phyloP scores from a whole-genome alignment of 495 filamentous ascomycete genomes.

The Tuber microsphaerosporum region DNA sequence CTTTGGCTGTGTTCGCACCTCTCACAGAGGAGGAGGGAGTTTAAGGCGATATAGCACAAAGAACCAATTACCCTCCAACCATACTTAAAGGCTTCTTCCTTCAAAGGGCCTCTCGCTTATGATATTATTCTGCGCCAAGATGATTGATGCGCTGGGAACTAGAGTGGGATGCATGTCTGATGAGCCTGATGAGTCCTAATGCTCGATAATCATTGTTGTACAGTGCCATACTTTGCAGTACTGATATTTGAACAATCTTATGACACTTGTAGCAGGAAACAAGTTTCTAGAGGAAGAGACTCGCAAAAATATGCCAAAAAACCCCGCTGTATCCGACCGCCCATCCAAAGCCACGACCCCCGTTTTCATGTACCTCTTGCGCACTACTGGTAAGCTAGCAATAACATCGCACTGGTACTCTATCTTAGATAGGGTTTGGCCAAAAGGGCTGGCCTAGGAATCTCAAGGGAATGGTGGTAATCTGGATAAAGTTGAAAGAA shows the following conservation, averaged over 20 bases:
- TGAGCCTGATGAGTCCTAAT: neutral
- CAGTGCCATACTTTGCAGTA: neutral
- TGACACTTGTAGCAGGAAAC: neutral
- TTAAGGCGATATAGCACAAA: neutral
- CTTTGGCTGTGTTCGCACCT: neutral
- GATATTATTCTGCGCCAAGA: neutral
- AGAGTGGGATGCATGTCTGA: neutral
- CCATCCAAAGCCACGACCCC: neutral
- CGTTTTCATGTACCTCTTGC: neutral
- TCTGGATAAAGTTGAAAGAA: neutral
- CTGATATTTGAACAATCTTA: neutral
- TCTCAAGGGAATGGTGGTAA: neutral
- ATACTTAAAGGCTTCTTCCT: neutral
- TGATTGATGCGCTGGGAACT: neutral
- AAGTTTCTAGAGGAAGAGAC: neutral
- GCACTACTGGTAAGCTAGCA: neutral
- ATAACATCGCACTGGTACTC: neutral
- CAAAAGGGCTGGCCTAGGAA: neutral
- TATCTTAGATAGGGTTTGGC: neutral
- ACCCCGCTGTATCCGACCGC: neutral
- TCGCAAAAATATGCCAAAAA: neutral
- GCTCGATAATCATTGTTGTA: neutral
- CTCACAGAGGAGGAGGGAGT: neutral
- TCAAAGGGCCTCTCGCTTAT: neutral
- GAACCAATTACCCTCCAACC: neutral